phyloP scores from a whole-genome alignment of 2,329 filamentous ascomycete genomes.

The Endocalyx cinctus region DNA sequence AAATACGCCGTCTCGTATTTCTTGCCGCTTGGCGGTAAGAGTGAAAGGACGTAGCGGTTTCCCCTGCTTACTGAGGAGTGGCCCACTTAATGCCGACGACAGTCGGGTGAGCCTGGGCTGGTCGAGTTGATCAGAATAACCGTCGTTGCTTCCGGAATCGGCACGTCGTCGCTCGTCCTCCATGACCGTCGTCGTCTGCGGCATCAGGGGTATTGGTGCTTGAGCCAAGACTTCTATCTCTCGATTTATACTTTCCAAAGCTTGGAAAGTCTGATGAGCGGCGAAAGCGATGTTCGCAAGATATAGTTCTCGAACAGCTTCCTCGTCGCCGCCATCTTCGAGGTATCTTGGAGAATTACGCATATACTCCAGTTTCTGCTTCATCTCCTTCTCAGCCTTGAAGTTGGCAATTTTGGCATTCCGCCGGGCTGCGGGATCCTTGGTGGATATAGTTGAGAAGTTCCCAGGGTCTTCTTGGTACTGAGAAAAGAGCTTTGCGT shows the following conservation, averaged over 20 bases:
- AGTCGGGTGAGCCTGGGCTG: conserved; percentile 48
- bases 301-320: conserved; percentile 73
- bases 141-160: conserved; percentile 33
- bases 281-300: conserved; percentile 69
- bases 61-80: conserved; percentile 71
- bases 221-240: conserved; percentile 78
- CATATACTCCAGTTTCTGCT: conserved; percentile 67
- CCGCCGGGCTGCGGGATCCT: conserved; percentile 61
- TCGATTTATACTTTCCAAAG: conserved; percentile 79
- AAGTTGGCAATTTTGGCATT: conserved; percentile 84
- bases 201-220: conserved; percentile 53
- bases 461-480: conserved; percentile 68
- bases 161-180: conserved; percentile 40
- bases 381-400: conserved; percentile 79
- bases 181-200: conserved; percentile 39
- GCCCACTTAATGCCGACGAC: conserved; percentile 52
- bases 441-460: conserved; percentile 66
- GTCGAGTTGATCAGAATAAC: conserved; percentile 73
- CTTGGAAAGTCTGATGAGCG: conserved; percentile 77
- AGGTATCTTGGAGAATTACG: conserved; percentile 37
- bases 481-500: conserved; percentile 65
- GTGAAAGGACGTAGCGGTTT: conserved; percentile 91
- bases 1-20: conserved; percentile 78
- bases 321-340: conserved; percentile 70
- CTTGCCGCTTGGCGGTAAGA: conserved; percentile 70